Conservation (phyloP, 108 stramenopile genomes). For the Skeletonema costatum region DNA sequence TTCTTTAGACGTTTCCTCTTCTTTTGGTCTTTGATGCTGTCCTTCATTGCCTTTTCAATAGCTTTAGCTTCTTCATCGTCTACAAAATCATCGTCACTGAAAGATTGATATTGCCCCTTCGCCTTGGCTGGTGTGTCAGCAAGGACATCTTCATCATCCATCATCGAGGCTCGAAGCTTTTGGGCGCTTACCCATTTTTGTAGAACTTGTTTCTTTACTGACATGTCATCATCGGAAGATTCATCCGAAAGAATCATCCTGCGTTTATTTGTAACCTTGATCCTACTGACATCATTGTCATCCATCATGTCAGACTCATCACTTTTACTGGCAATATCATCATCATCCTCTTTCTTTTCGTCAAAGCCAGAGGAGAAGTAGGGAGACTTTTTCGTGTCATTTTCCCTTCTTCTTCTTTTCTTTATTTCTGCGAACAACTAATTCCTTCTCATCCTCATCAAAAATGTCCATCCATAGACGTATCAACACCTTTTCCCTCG, state of each 20-base stretch:
- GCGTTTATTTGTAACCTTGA: neutral
- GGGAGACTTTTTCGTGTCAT: constrained; percentile 15
- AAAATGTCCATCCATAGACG: constrained; percentile 22
- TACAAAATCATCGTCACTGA: constrained; percentile 13
- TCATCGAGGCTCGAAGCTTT: constrained; percentile 3
- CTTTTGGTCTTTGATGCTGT: constrained; percentile 33
- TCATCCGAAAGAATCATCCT: constrained; percentile 14
- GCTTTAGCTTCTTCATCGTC: constrained; percentile 52
- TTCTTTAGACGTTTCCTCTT: constrained; percentile 30
- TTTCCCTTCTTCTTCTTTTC: constrained; percentile 4
- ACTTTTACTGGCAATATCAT: constrained; percentile 2
- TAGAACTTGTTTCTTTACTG: neutral
- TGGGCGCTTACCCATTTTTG: neutral
- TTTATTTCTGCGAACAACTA: neutral
- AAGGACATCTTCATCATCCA: constrained; percentile 27
- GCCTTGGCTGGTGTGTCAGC: constrained; percentile 21
- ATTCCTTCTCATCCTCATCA: constrained; percentile 15
- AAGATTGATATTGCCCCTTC: neutral
- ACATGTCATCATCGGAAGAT: neutral
- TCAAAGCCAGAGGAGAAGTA: neutral
- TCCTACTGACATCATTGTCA: constrained; percentile 13
- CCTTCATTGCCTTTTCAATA: constrained; percentile 35
- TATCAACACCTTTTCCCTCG: neutral
- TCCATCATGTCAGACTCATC: constrained; percentile 2
- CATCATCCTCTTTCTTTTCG: neutral